These are phyloP conservation scores for Exophiala sideris DNA, from an alignment of 2,329 filamentous ascomycete species.

Conservation along the genomic window DNA sequence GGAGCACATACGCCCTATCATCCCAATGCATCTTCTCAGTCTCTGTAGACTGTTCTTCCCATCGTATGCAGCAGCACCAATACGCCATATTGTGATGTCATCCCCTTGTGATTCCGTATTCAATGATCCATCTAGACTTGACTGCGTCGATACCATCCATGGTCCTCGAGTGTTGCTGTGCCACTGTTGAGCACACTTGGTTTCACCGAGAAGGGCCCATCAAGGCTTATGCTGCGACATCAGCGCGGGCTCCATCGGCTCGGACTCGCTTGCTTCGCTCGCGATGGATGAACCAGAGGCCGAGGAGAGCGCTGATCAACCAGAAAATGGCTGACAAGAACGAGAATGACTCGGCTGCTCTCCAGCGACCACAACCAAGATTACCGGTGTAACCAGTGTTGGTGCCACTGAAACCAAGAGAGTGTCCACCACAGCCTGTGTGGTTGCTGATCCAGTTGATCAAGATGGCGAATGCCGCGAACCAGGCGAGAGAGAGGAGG, in stretches of 20 bases:
- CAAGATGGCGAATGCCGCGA: conserved; percentile 64
- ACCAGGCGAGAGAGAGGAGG: conserved; percentile 67
- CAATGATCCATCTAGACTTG: conserved; percentile 10
- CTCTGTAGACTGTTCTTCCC: too few species aligned
- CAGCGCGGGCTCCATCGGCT: conserved; percentile 2
- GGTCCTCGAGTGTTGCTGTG: conserved; percentile 11
- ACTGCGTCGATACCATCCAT: conserved; percentile 19
- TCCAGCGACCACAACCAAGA: conserved; percentile 68
- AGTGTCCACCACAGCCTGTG: conserved; percentile 32
- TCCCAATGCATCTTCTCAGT: background rate
- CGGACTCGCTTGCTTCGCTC: conserved; percentile 22
- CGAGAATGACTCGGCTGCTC: conserved; percentile 66
- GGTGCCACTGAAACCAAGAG: conserved; percentile 60
- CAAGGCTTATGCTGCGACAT: conserved; percentile 13
- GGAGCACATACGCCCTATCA: too few species aligned
- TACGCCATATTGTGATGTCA: background rate
- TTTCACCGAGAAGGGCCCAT: background rate
- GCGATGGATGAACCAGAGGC: conserved; percentile 24
- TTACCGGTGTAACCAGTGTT: conserved; percentile 54
- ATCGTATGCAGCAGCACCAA: too few species aligned
- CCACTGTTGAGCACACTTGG: conserved; percentile 4
- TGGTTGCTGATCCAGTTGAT: conserved; percentile 51
- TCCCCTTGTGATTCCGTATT: background rate
- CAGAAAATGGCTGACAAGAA: conserved; percentile 70
- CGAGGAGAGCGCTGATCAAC: conserved; percentile 62